Conservation (phyloP, 371 early-diverging fungal species). For the Mucor plumbeus region DNA sequence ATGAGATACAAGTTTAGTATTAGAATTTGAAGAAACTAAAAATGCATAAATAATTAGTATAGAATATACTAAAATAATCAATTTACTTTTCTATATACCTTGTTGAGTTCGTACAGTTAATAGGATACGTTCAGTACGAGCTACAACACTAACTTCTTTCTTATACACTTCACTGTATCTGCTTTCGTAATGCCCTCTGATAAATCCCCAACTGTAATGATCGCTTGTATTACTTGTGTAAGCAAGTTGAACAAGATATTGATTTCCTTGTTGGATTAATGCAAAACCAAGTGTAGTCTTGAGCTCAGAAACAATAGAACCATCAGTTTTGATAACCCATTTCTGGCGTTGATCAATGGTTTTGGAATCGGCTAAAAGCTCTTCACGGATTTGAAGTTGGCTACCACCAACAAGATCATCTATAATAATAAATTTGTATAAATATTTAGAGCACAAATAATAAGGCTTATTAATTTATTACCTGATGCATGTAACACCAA, state of each 20-base stretch:
- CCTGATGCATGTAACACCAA: constrained; percentile 45
- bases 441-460: not conserved
- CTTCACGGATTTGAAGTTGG: constrained; percentile 37
- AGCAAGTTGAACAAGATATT: constrained; percentile 33
- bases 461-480: constrained; percentile 2
- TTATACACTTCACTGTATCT: constrained; percentile 39
- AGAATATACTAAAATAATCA: not conserved
- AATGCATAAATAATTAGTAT: not conserved
- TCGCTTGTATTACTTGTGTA: constrained; percentile 26
- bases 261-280: constrained; percentile 23
- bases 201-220: constrained; percentile 41
- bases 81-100: not conserved
- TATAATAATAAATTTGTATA: not conserved
- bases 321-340: constrained; percentile 50
- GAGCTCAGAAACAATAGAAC: constrained; percentile 36
- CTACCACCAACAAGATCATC: constrained; percentile 40
- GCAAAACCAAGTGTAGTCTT: constrained; percentile 38
- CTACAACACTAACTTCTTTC: constrained; percentile 30
- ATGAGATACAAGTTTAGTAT: constrained; percentile 36
- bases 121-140: constrained; percentile 36
- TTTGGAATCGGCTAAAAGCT: constrained; percentile 14
- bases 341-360: constrained; percentile 39
- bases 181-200: constrained; percentile 38
- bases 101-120: constrained; percentile 24
- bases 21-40: constrained; percentile 14